Base-by-base conservation (phyloP, 805 yeast genomes). In the Starmerella vitae region DNA sequence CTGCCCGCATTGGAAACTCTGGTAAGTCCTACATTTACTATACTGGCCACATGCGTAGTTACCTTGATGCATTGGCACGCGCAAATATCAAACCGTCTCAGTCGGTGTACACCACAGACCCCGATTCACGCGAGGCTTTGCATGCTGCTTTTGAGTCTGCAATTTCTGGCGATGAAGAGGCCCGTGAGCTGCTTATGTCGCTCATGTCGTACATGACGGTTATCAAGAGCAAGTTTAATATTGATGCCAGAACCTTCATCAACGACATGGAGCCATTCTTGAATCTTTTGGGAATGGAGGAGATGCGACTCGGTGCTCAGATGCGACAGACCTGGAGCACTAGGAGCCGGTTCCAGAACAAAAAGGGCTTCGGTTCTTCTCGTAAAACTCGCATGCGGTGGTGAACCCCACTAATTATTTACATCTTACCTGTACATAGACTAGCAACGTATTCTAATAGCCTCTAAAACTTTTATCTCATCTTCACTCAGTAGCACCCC, bases 1-100 rank as follows among this genome's bases (percentile, higher is more conserved):
- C 96, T 13, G 97, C 93, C 31, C 75, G 97, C 63, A 93, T 86
- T 39, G 95, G 94, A 41, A 69, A 70, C 42, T 63, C 67, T 19
- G 97, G 97, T 46, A 65, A 68, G 35, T 81, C 94, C 4, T 59
- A 72, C 13, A 57, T 80, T 42, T 76, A 73, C 54, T 52, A 75
- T 34, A 64, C 78, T 22, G 58, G 67, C 45, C 59, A 63, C 35
- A 94, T 85, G 57, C 48, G 60, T 27, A 67, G 68, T 25, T 85
- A 73, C 57, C 59, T 74, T 29, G 61, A 63, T 2, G 41, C 48
- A 10, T 41, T 48, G 29, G 39, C 33, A 7, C 48, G 52, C 30
- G 72, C 70, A 53, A 75, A 74, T 33, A 72, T 83, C 51, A 59
- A 55, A 22, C 76, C 82, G 43, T 52, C 27, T 24, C 15, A 31